Percentiles rank a stretch among this genome's conserved stretches.
Conservation (phyloP, 768 basidiomycete genomes). For the Dendrothele bispora region DNA sequence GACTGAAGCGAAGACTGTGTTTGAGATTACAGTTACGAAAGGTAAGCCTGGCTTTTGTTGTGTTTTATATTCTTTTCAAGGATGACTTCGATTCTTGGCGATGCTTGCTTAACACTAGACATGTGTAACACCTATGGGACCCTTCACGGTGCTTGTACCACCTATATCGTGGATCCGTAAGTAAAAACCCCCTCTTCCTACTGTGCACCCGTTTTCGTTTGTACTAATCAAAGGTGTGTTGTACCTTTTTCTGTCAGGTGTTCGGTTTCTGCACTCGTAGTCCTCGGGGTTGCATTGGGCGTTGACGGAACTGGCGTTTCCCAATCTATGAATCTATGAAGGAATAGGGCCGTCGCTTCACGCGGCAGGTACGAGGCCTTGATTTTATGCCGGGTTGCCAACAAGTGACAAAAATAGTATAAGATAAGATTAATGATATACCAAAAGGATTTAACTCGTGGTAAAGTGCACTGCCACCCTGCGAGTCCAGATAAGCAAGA, state of each 20-base stretch:
- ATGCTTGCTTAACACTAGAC: conserved; percentile 1
- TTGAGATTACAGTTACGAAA: conserved; percentile 6
- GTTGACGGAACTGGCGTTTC: conserved; percentile 11
- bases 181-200: too few species aligned
- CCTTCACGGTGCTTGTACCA: conserved; percentile 10
- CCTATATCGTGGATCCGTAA: conserved; percentile 13
- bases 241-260: conserved; percentile 8
- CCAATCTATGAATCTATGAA: conserved; percentile 15
- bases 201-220: too few species aligned
- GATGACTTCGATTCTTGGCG: neutral
- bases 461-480: too few species aligned
- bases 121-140: conserved; percentile 14
- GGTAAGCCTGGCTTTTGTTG: conserved; percentile 1
- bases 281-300: conserved; percentile 8
- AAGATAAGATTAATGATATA: too few species aligned
- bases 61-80: neutral
- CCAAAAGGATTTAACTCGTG: too few species aligned
- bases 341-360: too few species aligned
- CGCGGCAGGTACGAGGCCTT: too few species aligned
- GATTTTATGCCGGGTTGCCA: too few species aligned
- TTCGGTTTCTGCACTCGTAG: conserved; percentile 9
- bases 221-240: too few species aligned
- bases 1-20: conserved; percentile 8
- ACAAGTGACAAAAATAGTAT: too few species aligned
- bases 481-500: too few species aligned